Evolutionary conservation across 441 rosid genomes (phyloP).

Genomic region (Gossypium schwendimanii): DNA sequence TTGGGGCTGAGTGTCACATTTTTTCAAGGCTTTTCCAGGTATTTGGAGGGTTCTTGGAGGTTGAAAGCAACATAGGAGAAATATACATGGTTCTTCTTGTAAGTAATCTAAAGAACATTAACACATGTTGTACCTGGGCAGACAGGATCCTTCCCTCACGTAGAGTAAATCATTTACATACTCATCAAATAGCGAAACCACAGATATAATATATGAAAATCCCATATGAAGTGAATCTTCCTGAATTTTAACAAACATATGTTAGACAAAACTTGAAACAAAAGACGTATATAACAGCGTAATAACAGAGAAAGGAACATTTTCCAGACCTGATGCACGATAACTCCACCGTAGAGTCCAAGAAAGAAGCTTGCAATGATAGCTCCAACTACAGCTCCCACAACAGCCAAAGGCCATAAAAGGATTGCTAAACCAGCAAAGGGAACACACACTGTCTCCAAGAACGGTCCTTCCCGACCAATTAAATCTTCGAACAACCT

Average conservation of each 20-base stretch:
- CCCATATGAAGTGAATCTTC: constrained; percentile 71
- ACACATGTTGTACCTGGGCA: constrained; percentile 54
- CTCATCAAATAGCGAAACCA: constrained; percentile 66
- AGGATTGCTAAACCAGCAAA: constrained; percentile 81
- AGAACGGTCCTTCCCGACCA: constrained; percentile 84
- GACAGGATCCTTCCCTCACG: constrained; percentile 68
- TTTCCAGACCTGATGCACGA: constrained; percentile 67
- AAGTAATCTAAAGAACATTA: background rate
- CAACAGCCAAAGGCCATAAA: constrained; percentile 79
- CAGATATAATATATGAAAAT: constrained; percentile 53
- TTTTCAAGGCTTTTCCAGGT: background rate
- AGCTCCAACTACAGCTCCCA: constrained; percentile 55
- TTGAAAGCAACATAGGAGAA: background rate
- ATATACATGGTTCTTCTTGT: background rate
- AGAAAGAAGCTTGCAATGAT: constrained; percentile 57
- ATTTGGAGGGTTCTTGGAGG: background rate
- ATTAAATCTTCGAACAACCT: constrained; percentile 79
- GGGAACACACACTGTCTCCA: constrained; percentile 83
- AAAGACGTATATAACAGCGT: background rate
- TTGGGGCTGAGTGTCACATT: background rate
- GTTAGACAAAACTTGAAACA: constrained; percentile 16
- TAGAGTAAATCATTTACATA: constrained; percentile 77
- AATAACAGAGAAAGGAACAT: background rate
- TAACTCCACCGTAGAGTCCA: constrained; percentile 60
- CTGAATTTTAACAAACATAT: constrained; percentile 30